Conservation (phyloP, 805 yeast species). For the Starmerella riodocensis region DNA sequence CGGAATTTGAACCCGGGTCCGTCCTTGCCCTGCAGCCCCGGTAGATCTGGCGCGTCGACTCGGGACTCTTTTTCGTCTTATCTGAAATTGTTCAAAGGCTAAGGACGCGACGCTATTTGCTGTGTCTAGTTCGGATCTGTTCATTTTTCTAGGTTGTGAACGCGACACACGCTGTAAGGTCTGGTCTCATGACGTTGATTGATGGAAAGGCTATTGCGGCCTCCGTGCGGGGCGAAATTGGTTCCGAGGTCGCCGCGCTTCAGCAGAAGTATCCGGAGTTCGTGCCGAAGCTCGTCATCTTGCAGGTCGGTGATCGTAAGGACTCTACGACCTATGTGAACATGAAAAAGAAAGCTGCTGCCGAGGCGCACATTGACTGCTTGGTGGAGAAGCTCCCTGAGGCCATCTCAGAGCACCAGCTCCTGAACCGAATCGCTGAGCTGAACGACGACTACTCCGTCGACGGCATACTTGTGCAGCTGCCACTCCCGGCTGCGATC, state of each 20-base stretch:
- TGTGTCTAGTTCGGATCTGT: too few species aligned
- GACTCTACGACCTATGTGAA: constrained; percentile 86
- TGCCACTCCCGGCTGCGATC: constrained; percentile 73
- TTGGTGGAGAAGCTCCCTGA: constrained; percentile 52
- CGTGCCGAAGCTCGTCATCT: constrained; percentile 63
- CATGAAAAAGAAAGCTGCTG: constrained; percentile 82
- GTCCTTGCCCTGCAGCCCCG: too few species aligned
- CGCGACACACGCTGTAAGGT: too few species aligned
- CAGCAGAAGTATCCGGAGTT: constrained; percentile 36
- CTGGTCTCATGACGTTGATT: constrained; percentile 31
- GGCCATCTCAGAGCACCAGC: constrained; percentile 43
- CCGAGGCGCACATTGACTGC: constrained; percentile 65
- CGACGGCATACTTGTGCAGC: constrained; percentile 79
- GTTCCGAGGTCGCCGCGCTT: constrained; percentile 35
- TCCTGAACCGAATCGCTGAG: constrained; percentile 42
- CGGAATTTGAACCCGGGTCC: too few species aligned
- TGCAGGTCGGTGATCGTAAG: constrained; percentile 82
- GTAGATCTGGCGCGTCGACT: too few species aligned
- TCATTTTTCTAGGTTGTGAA: too few species aligned
- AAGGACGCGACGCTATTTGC: too few species aligned
- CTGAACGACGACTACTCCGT: constrained; percentile 64
- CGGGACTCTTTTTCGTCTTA: too few species aligned
- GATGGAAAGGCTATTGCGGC: constrained; percentile 55
- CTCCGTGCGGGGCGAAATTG: constrained; percentile 38
- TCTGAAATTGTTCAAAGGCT: too few species aligned